Evolutionary conservation across 1,139 yeast genomes (phyloP).

Genomic region (Wickerhamiella infanticola): DNA sequence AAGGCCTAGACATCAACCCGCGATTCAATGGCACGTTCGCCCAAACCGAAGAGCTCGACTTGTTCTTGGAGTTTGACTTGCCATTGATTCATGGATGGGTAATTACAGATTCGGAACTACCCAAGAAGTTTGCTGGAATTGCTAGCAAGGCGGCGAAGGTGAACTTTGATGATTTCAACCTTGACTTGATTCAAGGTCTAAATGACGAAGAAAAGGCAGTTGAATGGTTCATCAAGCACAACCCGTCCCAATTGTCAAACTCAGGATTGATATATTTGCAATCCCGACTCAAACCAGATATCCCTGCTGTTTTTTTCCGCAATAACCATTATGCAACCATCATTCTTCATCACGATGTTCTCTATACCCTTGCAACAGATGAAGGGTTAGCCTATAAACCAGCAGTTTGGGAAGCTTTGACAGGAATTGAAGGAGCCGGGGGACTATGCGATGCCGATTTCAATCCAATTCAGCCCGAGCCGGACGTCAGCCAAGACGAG

Average conservation of each 20-base stretch:
- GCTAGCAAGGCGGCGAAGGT: background rate
- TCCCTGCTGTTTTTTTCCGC: slow-evolving; percentile 12
- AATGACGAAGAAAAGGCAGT: background rate
- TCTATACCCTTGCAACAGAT: slow-evolving; percentile 12
- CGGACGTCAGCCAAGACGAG: slow-evolving; percentile 23
- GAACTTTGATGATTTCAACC: background rate
- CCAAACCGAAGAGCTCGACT: slow-evolving; percentile 28
- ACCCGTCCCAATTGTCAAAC: slow-evolving; percentile 11
- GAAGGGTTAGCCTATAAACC: slow-evolving; percentile 8
- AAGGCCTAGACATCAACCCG: slow-evolving; percentile 66
- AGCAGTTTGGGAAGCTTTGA: slow-evolving; percentile 13
- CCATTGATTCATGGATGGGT: slow-evolving; percentile 15
- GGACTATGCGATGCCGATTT: slow-evolving; percentile 8
- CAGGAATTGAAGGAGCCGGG: slow-evolving; percentile 10
- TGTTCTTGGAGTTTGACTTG: slow-evolving; percentile 21
- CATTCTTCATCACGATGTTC: slow-evolving; percentile 3
- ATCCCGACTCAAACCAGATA: slow-evolving; percentile 2
- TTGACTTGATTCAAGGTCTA: background rate
- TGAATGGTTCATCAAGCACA: slow-evolving; percentile 5
- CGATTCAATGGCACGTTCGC: slow-evolving; percentile 50
- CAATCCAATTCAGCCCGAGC: slow-evolving; percentile 5
- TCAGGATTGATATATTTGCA: slow-evolving; percentile 7
- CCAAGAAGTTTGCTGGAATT: background rate
- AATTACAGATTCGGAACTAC: background rate
- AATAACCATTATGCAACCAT: slow-evolving; percentile 15